Evolutionary conservation across 2,329 filamentous ascomycete genomes (phyloP), one percentile per base, ranked within the genome.

Genomic region (Dactylellina haptotyla): DNA sequence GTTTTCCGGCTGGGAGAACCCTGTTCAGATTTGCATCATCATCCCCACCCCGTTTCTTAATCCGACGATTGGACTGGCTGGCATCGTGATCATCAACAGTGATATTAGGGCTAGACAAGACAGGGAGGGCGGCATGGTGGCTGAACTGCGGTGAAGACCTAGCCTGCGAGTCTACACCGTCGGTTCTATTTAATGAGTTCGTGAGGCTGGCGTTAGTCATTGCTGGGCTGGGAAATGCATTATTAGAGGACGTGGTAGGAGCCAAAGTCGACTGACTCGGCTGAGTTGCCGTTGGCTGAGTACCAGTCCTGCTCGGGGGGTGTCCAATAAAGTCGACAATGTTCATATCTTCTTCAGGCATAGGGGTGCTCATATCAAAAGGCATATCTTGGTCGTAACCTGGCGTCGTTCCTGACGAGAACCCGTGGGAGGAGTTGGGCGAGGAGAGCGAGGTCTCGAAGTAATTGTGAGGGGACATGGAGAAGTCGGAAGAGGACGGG

Each of bases 61-160:
- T 61, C 12, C 70, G 23, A 4, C 63, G 56, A 39, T n/a, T 58
- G 3, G 45, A 63, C 28, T 75, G 63, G 5, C 25, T 61, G n/a
- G 62, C 63, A 45, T 75, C 70, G 20, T 75, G 70, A 48, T 75
- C 70, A 23, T 75, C 70, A 28, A 75, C 70, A 9, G 62, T 75
- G 34, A 75, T 69, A 50, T 67, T 58, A 18, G 70, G 70, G 34
- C 48, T 64, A 16, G 63, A 58, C 43, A 69, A 37, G 3, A 41
- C 12, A 16, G 63, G 57, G 1, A 64, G 18, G 9, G 54, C 26
- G n/a, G 61, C 12, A 51, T 39, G n/a, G n/a, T n/a, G n/a, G n/a
- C n/a, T 34, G 14, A 12, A 23, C 8, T 43, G 45, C 26, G 56
- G 61, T 9, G 37, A 56, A 5, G 10, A 14, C 12, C 10, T 6